Base-by-base conservation (phyloP, 2,329 filamentous ascomycete species). In the Bisporella sp. region DNA sequence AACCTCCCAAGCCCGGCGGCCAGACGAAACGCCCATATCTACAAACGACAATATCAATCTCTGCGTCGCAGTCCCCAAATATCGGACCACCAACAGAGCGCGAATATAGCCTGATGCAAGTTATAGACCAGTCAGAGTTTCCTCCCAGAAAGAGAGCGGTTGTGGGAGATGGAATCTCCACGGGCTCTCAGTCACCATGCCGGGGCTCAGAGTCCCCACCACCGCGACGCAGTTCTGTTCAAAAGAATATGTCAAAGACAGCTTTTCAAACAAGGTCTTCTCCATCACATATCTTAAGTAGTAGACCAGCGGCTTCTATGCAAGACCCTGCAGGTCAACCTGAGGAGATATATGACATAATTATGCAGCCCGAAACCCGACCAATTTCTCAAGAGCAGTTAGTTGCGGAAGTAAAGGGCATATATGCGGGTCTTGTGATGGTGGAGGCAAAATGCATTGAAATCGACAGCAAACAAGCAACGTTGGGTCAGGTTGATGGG, bases 391-490 rank as follows among this genome's bases (percentile, higher is more conserved):
- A 63, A 44, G 60, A 62, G 41, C 61, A 64, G 45, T 49, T 63
- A 6, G 60, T 62, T 33, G 60, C 59, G 4, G 60, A 63, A 50
- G 60, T 62, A 5, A 64, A 63, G 44, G 60, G 60, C 0, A 93
- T 93, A 4, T 95, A 96, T 60, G 82, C 84, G 0, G 89, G 87
- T 0, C 69, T 96, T 0, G 84, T 89, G 0, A 88, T 93, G 81
- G 87, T 96, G 0, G 97, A 63, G 81, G 79, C 29, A 89, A 93
- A 59, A 92, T 89, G 92, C 59, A 91, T 95, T 0, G 85, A 95
- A 48, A 84, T 95, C 1, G 87, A 92, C 58, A 82, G 79, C 42
- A 73, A 77, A 44, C 78, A 84, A 59, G 72, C 73, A 5, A 68
- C 71, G 21, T 69, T 73, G 5, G 75, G 79, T 0, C 78, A 81